Base-by-base conservation (phyloP, 345 rosid species). In the Diplotaxis tenuifolia region DNA sequence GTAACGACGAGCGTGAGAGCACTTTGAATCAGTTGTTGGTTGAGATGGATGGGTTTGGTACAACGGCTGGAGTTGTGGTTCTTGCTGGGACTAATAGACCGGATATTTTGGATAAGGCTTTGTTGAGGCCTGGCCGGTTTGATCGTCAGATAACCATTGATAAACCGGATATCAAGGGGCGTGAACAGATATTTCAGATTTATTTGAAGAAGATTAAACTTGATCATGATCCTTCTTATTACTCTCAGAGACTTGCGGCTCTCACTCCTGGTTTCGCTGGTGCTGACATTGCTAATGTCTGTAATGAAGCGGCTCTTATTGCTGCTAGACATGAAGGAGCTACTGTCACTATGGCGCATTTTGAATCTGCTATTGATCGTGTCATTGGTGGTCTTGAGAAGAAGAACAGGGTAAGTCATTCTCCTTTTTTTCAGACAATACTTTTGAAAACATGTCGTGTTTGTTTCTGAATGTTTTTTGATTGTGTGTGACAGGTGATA, bases 231-330 rank as follows among this genome's bases (percentile, higher is more conserved):
- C 96, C 57, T 9, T 83, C 89, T 0, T 87, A 72, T 82, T 95
- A 78, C 78, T 92, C 99, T 69, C 89, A 92, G 32, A 83, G 96
- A 78, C 92, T 95, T 83, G 92, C 96, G 0, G 93, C 99, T 67
- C 91, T 95, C n/a, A 92, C 96, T 50, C 97, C 99, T 10, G 99
- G 97, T 34, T 95, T 95, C 79, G 90, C 98, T 64, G 98, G 98
- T 49, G 97, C 97, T 19, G 98, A 94, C 77, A 89, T 94, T 70
- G 98, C 97, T 2, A 95, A 95, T 80, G 92, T 95, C 34, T 86
- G 94, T 81, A 95, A 95, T 59, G 99, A 95, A 66, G 99, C 96
- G 20, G 99, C 97, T 77, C 78, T 95, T 68, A 87, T 95, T 69
- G 96, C 96, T 5, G 96, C 97, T 21, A 88, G 97, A 82, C 73